phyloP scores from a whole-genome alignment of 352 stramenopile species.

The Globisporangium sylvaticum region DNA sequence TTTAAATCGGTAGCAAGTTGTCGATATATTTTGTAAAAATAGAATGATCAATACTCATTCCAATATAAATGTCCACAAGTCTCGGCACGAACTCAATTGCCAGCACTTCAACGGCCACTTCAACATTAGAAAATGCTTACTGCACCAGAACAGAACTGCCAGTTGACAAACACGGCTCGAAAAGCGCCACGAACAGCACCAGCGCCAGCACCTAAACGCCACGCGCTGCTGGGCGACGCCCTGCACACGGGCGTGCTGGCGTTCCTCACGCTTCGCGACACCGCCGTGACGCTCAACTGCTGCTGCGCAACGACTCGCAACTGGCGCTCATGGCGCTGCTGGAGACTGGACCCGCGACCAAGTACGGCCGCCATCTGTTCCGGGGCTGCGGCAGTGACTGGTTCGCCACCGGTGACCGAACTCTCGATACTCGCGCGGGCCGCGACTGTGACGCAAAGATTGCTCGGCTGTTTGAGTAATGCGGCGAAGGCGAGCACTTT shows the following conservation, averaged over 20 bases:
- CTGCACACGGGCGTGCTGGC: not conserved
- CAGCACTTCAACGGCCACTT: too few relatives aligned
- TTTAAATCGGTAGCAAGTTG: too few relatives aligned
- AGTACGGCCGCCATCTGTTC: conserved; percentile 1
- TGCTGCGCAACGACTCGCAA: not conserved
- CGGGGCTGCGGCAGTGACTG: not conserved
- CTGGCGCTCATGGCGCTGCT: not conserved
- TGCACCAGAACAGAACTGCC: too few relatives aligned
- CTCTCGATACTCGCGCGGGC: not conserved
- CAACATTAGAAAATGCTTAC: too few relatives aligned
- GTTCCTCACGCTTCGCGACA: not conserved
- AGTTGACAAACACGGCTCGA: not conserved
- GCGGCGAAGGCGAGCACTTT: not conserved
- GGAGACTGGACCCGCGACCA: not conserved
- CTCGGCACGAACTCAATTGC: too few relatives aligned
- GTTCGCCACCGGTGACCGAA: not conserved
- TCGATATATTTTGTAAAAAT: too few relatives aligned
- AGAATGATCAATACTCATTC: too few relatives aligned
- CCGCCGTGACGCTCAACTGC: not conserved
- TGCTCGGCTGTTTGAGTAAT: not conserved
- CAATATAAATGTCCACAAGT: too few relatives aligned
- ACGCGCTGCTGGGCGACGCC: not conserved
- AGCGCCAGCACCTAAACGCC: not conserved
- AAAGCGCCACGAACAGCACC: not conserved
- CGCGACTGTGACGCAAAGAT: not conserved